Evolutionary conservation across 2,329 filamentous ascomycete species (phyloP).

Genomic region (Malbranchea cinnamomea): DNA sequence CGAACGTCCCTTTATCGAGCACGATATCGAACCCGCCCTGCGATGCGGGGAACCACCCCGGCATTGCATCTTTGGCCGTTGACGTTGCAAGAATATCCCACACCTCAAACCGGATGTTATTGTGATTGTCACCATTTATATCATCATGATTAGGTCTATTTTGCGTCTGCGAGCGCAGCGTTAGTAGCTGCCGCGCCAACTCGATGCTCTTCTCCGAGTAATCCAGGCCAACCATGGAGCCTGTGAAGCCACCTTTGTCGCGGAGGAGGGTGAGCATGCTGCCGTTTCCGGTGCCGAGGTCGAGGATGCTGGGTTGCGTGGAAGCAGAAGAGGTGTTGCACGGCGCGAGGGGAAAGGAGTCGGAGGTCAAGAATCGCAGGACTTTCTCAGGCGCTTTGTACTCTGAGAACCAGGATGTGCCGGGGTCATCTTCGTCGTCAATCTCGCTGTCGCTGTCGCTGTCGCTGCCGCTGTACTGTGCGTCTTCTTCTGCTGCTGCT

Average conservation of each 20-base stretch:
- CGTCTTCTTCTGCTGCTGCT: constrained; percentile 8
- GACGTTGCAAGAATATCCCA: constrained; percentile 52
- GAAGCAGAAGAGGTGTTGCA: constrained; percentile 6
- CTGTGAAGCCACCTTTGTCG: constrained; percentile 48
- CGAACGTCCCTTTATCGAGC: constrained; percentile 96
- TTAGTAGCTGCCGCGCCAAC: constrained; percentile 50
- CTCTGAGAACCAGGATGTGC: constrained; percentile 94
- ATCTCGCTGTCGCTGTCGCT: constrained; percentile 57
- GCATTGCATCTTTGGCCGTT: too few species aligned
- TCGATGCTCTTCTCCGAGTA: constrained; percentile 63
- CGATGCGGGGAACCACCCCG: constrained; percentile 26
- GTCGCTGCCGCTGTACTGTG: constrained; percentile 51
- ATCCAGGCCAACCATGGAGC: constrained; percentile 70
- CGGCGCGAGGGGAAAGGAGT: constrained; percentile 31
- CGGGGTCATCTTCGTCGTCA: constrained; percentile 58
- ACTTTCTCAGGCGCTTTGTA: constrained; percentile 74
- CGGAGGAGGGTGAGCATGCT: constrained; percentile 73
- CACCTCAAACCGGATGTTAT: constrained; percentile 37
- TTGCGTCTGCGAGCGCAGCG: constrained; percentile 32
- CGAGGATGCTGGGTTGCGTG: constrained; percentile 43
- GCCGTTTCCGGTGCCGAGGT: constrained; percentile 89
- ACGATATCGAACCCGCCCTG: constrained; percentile 66
- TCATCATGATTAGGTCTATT: constrained; percentile 50
- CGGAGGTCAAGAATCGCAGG: constrained; percentile 47
- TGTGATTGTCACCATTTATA: too few species aligned